Evolutionary conservation across 2,329 filamentous ascomycete species (phyloP).

Genomic region (Alternaria gansuensis): DNA sequence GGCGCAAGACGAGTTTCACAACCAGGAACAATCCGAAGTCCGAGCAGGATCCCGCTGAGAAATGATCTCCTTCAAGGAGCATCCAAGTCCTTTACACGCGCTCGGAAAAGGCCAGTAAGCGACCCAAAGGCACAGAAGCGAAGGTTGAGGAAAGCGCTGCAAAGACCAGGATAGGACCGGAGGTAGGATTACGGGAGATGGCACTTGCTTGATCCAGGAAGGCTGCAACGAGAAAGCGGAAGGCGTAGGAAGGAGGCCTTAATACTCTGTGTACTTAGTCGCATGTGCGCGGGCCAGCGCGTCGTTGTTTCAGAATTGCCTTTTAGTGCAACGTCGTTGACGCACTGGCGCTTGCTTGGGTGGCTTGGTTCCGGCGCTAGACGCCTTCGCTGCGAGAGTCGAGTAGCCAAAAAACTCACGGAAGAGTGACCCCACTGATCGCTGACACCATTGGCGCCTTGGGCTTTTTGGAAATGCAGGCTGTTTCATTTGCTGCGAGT

Average conservation of each 20-base stretch:
- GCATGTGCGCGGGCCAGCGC: constrained; percentile 12
- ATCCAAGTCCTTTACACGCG: neutral
- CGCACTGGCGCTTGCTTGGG: constrained; percentile 19
- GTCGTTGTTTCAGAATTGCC: constrained; percentile 21
- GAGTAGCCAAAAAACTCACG: neutral
- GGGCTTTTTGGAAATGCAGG: neutral
- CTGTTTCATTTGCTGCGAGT: neutral
- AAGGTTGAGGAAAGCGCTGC: constrained; percentile 10
- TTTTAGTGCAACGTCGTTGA: constrained; percentile 17
- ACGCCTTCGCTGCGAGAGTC: constrained; percentile 5
- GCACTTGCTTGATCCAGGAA: constrained; percentile 21
- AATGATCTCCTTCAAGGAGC: constrained; percentile 43
- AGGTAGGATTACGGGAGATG: constrained; percentile 15
- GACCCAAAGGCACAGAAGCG: constrained; percentile 8
- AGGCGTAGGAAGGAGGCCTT: constrained; percentile 13
- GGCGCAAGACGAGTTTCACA: constrained; percentile 41
- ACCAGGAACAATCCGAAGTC: constrained; percentile 29
- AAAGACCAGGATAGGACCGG: constrained; percentile 14
- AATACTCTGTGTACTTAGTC: constrained; percentile 8
- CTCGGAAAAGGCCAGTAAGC: constrained; percentile 4
- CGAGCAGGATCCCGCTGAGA: constrained; percentile 13
- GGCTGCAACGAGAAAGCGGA: constrained; percentile 6
- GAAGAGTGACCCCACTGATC: neutral
- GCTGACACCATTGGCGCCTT: neutral
- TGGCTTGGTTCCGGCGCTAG: constrained; percentile 16